Percentiles rank a stretch among this genome's conserved stretches.
Evolutionary conservation across 192 early-diverging fungal species (phyloP).

Genomic region (Funneliformis geosporum): DNA sequence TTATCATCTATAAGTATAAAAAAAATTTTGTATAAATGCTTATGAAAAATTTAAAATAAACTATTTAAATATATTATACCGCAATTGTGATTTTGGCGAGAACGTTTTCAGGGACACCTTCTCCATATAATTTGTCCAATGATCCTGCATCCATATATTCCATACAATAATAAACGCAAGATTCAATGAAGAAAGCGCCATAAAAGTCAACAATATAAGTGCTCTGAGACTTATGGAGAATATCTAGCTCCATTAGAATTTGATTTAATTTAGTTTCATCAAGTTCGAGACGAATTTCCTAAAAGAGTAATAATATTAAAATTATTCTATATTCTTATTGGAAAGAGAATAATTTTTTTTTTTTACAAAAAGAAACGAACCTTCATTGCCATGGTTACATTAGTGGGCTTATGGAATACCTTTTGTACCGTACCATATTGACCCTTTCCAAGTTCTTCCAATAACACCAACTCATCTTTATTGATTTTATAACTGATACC

Average conservation of each 20-base stretch:
- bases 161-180: conserved; percentile 97
- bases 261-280: conserved; percentile 86
- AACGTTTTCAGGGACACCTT: conserved; percentile 80
- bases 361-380: conserved; percentile 33
- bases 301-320: conserved; percentile 1
- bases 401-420: conserved; percentile 84
- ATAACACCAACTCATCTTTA: conserved; percentile 77
- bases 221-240: conserved; percentile 84
- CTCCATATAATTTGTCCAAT: conserved; percentile 80
- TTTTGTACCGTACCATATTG: conserved; percentile 94
- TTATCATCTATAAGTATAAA: conserved; percentile 63
- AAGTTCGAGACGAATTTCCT: conserved; percentile 92
- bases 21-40: conserved; percentile 23
- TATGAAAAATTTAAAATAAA: not conserved
- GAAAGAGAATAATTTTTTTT: not conserved
- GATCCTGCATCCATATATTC: conserved; percentile 98
- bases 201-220: conserved; percentile 98
- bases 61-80: conserved; percentile 43
- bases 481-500: conserved; percentile 87
- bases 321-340: conserved; percentile 2
- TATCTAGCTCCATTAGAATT: conserved; percentile 95
- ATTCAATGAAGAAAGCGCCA: conserved; percentile 94
- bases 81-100: conserved; percentile 73
- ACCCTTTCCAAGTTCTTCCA: conserved; percentile 84
- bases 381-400: conserved; percentile 87